Conservation (phyloP, 1,284 basidiomycete species). For the Fomitopsis palustris region DNA sequence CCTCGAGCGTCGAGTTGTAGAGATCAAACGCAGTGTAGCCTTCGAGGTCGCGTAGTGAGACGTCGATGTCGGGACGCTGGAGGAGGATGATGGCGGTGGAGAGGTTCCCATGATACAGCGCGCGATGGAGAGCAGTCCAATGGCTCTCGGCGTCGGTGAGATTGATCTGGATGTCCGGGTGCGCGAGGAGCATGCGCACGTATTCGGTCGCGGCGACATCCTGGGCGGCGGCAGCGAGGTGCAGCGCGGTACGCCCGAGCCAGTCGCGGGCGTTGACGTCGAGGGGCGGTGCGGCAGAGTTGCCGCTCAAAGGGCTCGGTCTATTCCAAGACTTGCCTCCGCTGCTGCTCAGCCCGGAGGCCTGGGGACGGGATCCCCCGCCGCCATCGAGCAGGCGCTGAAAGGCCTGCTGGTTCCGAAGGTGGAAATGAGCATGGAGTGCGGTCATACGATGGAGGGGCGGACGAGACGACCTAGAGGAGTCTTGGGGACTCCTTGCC, state of each 20-base stretch:
- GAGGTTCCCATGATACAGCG: constrained; percentile 86
- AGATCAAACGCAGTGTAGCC: constrained; percentile 93
- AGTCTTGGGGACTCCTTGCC: constrained; percentile 21
- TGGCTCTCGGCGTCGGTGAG: constrained; percentile 79
- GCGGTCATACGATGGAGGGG: constrained; percentile 52
- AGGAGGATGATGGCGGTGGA: constrained; percentile 75
- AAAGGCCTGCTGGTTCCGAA: constrained; percentile 79
- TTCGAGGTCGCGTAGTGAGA: constrained; percentile 79
- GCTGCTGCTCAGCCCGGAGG: constrained; percentile 39
- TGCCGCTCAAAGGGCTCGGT: constrained; percentile 40
- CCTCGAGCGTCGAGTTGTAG: constrained; percentile 86
- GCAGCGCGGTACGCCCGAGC: constrained; percentile 79
- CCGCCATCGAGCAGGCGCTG: constrained; percentile 67
- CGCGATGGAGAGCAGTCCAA: constrained; percentile 92
- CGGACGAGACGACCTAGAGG: constrained; percentile 21
- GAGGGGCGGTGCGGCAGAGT: constrained; percentile 26
- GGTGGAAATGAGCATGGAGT: constrained; percentile 79
- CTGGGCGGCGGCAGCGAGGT: constrained; percentile 70
- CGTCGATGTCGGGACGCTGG: constrained; percentile 73
- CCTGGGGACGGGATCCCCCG: constrained; percentile 32
- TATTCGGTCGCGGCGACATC: constrained; percentile 73
- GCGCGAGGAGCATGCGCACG: constrained; percentile 75
- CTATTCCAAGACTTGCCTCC: constrained; percentile 67
- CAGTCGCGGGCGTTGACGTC: constrained; percentile 76
- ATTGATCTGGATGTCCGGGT: constrained; percentile 82